Base-by-base conservation (phyloP, 352 stramenopile genomes). In the Phytophthora melonis region DNA sequence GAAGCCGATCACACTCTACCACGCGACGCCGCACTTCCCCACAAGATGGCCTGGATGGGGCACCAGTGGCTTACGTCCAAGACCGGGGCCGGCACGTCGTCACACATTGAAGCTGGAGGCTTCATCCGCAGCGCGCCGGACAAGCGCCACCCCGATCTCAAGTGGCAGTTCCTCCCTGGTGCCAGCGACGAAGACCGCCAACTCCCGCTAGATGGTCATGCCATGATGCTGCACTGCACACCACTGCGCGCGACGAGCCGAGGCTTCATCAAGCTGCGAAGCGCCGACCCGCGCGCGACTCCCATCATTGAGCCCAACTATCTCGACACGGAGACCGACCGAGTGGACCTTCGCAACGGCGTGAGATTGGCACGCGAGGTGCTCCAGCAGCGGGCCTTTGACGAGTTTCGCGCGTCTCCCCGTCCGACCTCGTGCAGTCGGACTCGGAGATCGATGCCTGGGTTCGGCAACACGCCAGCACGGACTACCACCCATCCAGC, bases 291-390 rank as follows among this genome's bases (percentile, higher is more conserved):
- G 2, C 23, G 23, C 23, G 83, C 86, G 9, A 65, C 81, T 41
- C 88, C 87, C 30, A 78, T 94, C 49, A 92, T 97, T 56, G 74
- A 97, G 53, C 91, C 90, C 1, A 97, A 96, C 70, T 96, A 96
- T 66, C 73, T 97, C 7, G 82, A 66, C 49, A 97, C 88, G 3
- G 66, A 86, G 32, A 58, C 92, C 34, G 90, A 97, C 59, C 69
- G 87, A 0, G 68, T 91, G 19, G 86, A 50, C 41, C 43, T 96
- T 43, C 86, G 89, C 50, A 80, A 85, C 14, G 89, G 72, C 30
- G 89, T 95, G 49, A 77, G 84, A 0, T 64, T 95, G 19, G 94
- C 88, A 21, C 86, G 88, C 18, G 83, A 97, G 76, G 86, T 98
- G 55, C 86, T n/a, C n/a, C n/a, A n/a, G n/a, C n/a, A n/a, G n/a